A percentile compares a stretch with the other conserved stretches of the same genome.
phyloP scores from a whole-genome alignment of 768 basidiomycete species.

The Roridomyces roridus region DNA sequence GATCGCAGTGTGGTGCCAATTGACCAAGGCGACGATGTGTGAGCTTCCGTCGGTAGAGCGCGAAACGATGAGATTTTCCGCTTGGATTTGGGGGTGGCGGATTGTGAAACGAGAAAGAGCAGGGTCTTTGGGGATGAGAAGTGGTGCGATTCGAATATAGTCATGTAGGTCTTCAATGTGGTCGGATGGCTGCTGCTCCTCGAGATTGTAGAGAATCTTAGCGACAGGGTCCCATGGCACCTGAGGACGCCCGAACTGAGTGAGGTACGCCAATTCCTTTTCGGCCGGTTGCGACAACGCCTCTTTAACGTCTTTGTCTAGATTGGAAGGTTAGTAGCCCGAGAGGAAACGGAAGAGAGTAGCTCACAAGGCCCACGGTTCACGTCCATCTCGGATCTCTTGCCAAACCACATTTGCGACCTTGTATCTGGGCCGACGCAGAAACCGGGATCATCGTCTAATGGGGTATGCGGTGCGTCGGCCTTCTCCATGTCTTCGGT shows the following conservation, averaged over 20 bases:
- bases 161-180: constrained; percentile 56
- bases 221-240: constrained; percentile 47
- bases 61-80: constrained; percentile 54
- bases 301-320: constrained; percentile 51
- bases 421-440: constrained; percentile 53
- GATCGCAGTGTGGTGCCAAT: constrained; percentile 64
- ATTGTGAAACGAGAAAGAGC: constrained; percentile 51
- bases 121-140: constrained; percentile 47
- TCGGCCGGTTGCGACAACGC: constrained; percentile 46
- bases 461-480: constrained; percentile 39
- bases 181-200: constrained; percentile 46
- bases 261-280: constrained; percentile 57
- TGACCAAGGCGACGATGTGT: constrained; percentile 49
- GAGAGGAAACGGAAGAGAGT: constrained; percentile 37
- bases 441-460: constrained; percentile 49
- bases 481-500: constrained; percentile 49
- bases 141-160: constrained; percentile 54
- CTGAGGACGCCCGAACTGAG: constrained; percentile 53
- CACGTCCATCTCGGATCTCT: constrained; percentile 54
- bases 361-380: constrained; percentile 58
- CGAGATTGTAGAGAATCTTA: constrained; percentile 51
- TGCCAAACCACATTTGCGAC: constrained; percentile 53
- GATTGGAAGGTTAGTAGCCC: constrained; percentile 36
- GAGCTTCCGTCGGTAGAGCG: constrained; percentile 49
- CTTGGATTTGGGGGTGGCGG: constrained; percentile 60